Percentiles rank a stretch among this genome's conserved stretches.
Evolutionary conservation across 2,329 filamentous ascomycete genomes (phyloP).

Genomic region (Cladobotryum protrusum): DNA sequence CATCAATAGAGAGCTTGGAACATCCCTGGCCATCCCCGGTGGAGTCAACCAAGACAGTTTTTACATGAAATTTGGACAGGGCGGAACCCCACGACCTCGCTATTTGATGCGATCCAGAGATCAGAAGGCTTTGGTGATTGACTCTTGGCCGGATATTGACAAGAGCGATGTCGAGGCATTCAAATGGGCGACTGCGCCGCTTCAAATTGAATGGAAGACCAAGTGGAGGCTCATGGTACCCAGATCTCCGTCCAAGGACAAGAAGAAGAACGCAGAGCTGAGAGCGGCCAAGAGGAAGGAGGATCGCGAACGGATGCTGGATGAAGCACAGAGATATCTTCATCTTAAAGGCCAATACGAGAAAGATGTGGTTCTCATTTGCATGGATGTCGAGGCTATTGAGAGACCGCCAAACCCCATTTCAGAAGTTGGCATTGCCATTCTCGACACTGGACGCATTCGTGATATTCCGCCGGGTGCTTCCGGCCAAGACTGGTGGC

Average conservation of each 20-base stretch:
- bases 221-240: conserved; percentile 18
- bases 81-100: conserved; percentile 57
- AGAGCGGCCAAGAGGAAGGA: conserved; percentile 45
- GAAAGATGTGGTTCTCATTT: conserved; percentile 55
- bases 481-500: conserved; percentile 60
- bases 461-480: conserved; percentile 51
- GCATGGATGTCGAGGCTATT: conserved; percentile 76
- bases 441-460: conserved; percentile 63
- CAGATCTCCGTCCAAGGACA: conserved; percentile 15
- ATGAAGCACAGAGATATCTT: conserved; percentile 63
- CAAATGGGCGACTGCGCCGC: not conserved
- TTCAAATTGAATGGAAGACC: conserved; percentile 6
- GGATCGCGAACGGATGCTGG: conserved; percentile 47
- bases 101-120: conserved; percentile 56
- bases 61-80: conserved; percentile 51
- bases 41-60: conserved; percentile 49
- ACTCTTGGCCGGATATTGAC: conserved; percentile 30
- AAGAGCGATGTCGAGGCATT: conserved; percentile 28
- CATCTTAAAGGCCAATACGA: conserved; percentile 41
- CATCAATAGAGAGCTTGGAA: conserved; percentile 55
- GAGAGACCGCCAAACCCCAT: conserved; percentile 61
- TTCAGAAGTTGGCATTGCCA: conserved; percentile 81
- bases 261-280: conserved; percentile 39
- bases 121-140: conserved; percentile 28
- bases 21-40: conserved; percentile 51